A percentile compares a stretch with the other conserved stretches of the same genome.
These are phyloP conservation scores for Filobasidium floriforme DNA, from an alignment of 768 basidiomycete genomes.

Conservation along the genomic window DNA sequence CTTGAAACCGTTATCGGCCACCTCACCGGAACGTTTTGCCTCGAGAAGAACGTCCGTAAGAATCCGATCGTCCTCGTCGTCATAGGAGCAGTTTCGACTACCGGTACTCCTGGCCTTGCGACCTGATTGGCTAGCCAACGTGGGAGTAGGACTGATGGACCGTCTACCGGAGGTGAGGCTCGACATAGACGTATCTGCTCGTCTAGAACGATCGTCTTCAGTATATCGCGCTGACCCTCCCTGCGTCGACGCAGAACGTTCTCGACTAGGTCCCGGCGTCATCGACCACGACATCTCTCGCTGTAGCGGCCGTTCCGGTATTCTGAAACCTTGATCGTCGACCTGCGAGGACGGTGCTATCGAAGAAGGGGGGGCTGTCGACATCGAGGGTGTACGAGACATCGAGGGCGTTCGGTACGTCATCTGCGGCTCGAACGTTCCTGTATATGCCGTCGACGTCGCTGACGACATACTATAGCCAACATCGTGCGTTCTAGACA, in stretches of 20 bases:
- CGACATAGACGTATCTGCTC: background rate
- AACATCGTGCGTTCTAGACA: background rate
- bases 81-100: background rate
- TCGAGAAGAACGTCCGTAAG: background rate
- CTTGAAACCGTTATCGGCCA: background rate
- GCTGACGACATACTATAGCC: background rate
- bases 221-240: background rate
- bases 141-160: background rate
- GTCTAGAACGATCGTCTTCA: background rate
- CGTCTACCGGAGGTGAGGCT: background rate
- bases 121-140: background rate
- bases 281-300: background rate
- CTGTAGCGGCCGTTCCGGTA: background rate
- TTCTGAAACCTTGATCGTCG: background rate
- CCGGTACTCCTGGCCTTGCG: background rate
- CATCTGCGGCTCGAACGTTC: background rate
- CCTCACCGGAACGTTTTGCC: background rate
- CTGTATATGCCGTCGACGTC: background rate
- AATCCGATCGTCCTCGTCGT: background rate
- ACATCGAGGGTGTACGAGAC: background rate
- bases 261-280: background rate
- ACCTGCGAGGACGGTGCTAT: background rate
- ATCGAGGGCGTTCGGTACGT: background rate
- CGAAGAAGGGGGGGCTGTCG: no score
- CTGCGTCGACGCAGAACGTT: background rate